Evolutionary conservation across 2,329 filamentous ascomycete genomes (phyloP).

Genomic region (Blumeria hordei): DNA sequence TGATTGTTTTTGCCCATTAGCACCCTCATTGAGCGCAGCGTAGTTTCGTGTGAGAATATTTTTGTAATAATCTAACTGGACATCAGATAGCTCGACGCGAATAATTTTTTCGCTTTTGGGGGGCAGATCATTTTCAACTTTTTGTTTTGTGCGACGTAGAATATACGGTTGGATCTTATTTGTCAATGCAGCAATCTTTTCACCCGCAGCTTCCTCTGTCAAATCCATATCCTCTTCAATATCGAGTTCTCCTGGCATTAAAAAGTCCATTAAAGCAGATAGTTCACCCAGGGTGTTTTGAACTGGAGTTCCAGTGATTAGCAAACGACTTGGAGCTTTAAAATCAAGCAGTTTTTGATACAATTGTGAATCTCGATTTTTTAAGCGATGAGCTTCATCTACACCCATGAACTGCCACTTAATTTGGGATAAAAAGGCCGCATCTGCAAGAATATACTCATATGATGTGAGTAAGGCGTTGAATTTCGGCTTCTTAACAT

Average conservation of each 20-base stretch:
- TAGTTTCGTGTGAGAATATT: slow-evolving; percentile 97
- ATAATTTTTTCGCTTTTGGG: slow-evolving; percentile 98
- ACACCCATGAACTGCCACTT: slow-evolving; percentile 97
- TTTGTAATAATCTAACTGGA: slow-evolving; percentile 96
- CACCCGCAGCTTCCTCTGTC: slow-evolving; percentile 53
- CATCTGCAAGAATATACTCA: slow-evolving; percentile 79
- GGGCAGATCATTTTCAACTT: slow-evolving; percentile 85
- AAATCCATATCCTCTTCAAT: slow-evolving; percentile 88
- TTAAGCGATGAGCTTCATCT: slow-evolving; percentile 88
- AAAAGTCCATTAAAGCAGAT: slow-evolving; percentile 78
- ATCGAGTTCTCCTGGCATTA: slow-evolving; percentile 80
- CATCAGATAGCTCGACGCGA: slow-evolving; percentile 84
- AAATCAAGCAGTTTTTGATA: slow-evolving; percentile 72
- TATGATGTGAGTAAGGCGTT: slow-evolving; percentile 96
- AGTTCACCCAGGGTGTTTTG: slow-evolving; percentile 92
- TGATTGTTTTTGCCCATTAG: slow-evolving; percentile 79
- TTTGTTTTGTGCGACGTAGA: slow-evolving; percentile 85
- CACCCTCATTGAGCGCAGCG: slow-evolving; percentile 72
- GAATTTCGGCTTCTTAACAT: slow-evolving; percentile 77
- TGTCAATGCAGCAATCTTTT: slow-evolving; percentile 70
- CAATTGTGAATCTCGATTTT: slow-evolving; percentile 86
- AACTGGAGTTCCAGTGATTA: slow-evolving; percentile 93
- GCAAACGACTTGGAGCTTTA: slow-evolving; percentile 62
- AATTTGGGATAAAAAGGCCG: slow-evolving; percentile 61
- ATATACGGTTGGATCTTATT: slow-evolving; percentile 81